Evolutionary conservation across 2,329 filamentous ascomycete genomes (phyloP), one percentile per base, ranked within the genome.

Genomic region (Cyphellophora europaea): DNA sequence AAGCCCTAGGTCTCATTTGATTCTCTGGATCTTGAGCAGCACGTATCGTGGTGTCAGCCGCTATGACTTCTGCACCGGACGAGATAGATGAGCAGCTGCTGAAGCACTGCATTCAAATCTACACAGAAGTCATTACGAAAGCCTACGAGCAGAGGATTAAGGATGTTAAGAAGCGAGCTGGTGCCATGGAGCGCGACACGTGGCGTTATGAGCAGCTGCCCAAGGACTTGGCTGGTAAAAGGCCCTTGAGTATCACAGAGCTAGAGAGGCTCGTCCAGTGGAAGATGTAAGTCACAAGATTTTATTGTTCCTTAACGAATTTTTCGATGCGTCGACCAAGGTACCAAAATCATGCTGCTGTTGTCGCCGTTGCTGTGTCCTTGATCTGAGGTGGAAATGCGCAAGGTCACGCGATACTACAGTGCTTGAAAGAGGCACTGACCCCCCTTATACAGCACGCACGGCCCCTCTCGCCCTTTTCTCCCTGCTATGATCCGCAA

Each of bases 181-280:
- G 45, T 5, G 60, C 56, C 16, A 19, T 56, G 5, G 32, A 50
- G 19, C 41, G 63, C 16, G 60, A 65, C 44, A 30, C 34, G 6
- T 62, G 57, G 54, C 51, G 62, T 18, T 65, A 62, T 44, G 50
- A 52, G 15, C 41, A 23, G 10, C 39, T 64, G 12, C 58, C 59
- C 0, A 34, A 18, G 5, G 13, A 37, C 2, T 15, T 62, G 16
- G 35, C 38, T 8, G 38, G 14, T 19, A 16, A 28, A 6, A 21
- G 16, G 5, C 49, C 45, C 35, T 32, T 63, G 5, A 45, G 46
- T 8, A 58, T 58, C 19, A 53, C 56, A 2, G 55, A 63, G 11
- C 30, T 63, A 21, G 46, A 58, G 31, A 49, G 43, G 32, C 42
- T 62, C 33, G 59, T 65, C 45, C 57, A 62, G 30, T 66, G 62